Percentiles rank a stretch among this genome's conserved stretches.
These are phyloP conservation scores for Schizosaccharomyces lindneri DNA, from an alignment of 805 yeast species.

Conservation along the genomic window DNA sequence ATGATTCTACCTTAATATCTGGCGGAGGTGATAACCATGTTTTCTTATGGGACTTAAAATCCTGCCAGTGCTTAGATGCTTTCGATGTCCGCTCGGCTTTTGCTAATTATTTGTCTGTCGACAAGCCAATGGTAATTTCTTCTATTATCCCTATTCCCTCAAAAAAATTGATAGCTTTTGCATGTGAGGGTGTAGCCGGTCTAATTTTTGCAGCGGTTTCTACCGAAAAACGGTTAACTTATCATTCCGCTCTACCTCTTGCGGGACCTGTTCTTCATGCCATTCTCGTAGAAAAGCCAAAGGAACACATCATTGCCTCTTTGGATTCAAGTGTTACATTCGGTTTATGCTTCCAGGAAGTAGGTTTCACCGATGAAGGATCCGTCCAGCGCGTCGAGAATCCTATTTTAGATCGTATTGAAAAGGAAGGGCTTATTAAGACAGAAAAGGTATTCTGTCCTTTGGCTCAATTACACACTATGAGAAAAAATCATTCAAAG, in stretches of 20 bases:
- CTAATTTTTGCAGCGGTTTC: background rate
- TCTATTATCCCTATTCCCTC: background rate
- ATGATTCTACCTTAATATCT: constrained; percentile 31
- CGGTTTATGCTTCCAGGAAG: background rate
- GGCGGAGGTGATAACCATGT: constrained; percentile 80
- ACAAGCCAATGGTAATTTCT: background rate
- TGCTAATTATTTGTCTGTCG: background rate
- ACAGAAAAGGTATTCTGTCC: background rate
- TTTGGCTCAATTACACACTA: background rate
- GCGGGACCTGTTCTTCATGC: background rate
- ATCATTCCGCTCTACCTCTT: background rate
- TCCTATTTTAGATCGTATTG: background rate
- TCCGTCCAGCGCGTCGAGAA: background rate
- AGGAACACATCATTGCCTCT: background rate
- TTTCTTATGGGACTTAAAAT: constrained; percentile 40
- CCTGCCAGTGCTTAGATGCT: background rate
- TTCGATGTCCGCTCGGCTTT: background rate
- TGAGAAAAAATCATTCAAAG: background rate
- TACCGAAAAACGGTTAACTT: background rate
- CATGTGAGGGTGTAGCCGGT: background rate
- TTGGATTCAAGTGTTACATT: background rate
- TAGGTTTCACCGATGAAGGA: background rate
- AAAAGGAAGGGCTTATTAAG: background rate
- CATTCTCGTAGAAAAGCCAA: background rate
- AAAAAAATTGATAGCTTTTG: background rate